phyloP scores from a whole-genome alignment of 129 eudicot genomes.

The Chrysanthemum makinoi region DNA sequence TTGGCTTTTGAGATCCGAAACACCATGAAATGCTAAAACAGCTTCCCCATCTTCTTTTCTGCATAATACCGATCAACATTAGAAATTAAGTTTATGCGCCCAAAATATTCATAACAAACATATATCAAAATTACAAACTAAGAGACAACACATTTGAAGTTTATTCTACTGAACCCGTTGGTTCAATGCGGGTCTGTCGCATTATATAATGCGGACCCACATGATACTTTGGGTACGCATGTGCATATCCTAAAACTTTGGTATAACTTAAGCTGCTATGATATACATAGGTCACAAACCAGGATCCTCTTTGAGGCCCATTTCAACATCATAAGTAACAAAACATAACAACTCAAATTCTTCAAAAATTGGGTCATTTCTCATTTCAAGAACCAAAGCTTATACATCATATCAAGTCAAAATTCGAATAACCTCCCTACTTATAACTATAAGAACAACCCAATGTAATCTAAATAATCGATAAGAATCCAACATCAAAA shows the following conservation, averaged over 20 bases:
- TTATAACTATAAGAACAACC: background rate
- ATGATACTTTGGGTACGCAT: no score
- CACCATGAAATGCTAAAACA: slow-evolving; percentile 82
- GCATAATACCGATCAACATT: slow-evolving; percentile 26
- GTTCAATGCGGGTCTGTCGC: no score
- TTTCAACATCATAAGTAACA: background rate
- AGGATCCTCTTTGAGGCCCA: background rate
- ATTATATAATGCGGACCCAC: no score
- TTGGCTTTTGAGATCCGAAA: slow-evolving; percentile 66
- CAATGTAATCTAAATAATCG: background rate
- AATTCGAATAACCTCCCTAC: background rate
- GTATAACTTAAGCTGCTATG: no score
- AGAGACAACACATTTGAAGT: background rate
- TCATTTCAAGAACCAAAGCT: background rate
- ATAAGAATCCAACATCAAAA: background rate
- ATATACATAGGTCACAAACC: no score
- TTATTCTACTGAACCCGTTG: no score
- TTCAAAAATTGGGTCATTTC: background rate
- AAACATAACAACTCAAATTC: background rate
- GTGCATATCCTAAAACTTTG: no score
- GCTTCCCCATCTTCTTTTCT: slow-evolving; percentile 89
- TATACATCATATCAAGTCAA: background rate
- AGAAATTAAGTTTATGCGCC: background rate
- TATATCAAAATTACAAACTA: background rate
- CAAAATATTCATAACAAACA: background rate